A percentile compares a stretch with the other conserved stretches of the same genome.
phyloP scores from a whole-genome alignment of 495 filamentous ascomycete genomes.

The Aspergillus cavernicola region DNA sequence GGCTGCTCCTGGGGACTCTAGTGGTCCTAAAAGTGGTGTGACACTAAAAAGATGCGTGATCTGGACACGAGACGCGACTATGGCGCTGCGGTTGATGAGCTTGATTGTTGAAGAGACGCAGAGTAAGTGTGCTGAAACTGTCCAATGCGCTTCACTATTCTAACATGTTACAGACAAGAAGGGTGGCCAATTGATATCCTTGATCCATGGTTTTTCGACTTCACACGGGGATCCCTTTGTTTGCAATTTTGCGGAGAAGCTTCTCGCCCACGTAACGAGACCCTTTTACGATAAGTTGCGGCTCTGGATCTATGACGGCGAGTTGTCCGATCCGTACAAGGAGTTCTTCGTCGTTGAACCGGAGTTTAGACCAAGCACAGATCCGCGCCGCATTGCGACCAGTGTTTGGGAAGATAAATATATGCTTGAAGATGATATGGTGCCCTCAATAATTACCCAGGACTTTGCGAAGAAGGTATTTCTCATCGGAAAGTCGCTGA shows the following conservation, averaged over 20 bases:
- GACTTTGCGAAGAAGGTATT: constrained; percentile 96
- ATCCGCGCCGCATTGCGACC: constrained; percentile 64
- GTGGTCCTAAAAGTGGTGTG: constrained; percentile 82
- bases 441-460: constrained; percentile 85
- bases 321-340: constrained; percentile 89
- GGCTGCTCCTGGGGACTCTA: constrained; percentile 60
- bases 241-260: constrained; percentile 85
- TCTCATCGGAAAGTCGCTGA: constrained; percentile 93
- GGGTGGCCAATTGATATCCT: constrained; percentile 88
- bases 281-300: constrained; percentile 97
- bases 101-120: constrained; percentile 87
- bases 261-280: constrained; percentile 85
- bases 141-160: constrained; percentile 7
- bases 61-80: constrained; percentile 96
- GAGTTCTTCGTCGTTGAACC: constrained; percentile 96
- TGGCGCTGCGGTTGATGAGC: constrained; percentile 92
- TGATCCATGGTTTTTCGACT: constrained; percentile 89
- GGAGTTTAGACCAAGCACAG: constrained; percentile 40
- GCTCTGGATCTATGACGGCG: constrained; percentile 97
- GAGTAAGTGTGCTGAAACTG: constrained; percentile 41
- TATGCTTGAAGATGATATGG: constrained; percentile 76
- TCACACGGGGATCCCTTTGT: constrained; percentile 96
- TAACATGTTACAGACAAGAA: constrained; percentile 55
- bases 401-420: constrained; percentile 99
- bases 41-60: constrained; percentile 94